These are phyloP conservation scores for Pseudotsuga menziesii DNA, from an alignment of 75 land plant genomes.

Conservation along the genomic window DNA sequence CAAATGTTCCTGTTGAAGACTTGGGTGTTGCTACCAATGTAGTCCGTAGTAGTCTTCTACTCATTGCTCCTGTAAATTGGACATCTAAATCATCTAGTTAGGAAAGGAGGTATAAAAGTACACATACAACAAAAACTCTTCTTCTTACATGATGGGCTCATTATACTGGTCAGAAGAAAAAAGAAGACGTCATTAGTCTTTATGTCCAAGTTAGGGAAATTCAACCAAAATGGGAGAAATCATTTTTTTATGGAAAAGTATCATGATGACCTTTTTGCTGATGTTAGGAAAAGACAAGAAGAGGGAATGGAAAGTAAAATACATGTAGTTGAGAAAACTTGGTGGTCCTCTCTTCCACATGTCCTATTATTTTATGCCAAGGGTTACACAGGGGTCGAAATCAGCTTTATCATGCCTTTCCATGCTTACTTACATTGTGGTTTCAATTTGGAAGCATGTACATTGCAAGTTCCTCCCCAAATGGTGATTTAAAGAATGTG, in stretches of 20 bases:
- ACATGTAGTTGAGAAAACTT: slow-evolving; percentile 58
- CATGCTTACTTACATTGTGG: slow-evolving; percentile 95
- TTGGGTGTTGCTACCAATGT: slow-evolving; percentile 63
- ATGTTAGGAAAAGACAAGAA: too few relatives aligned
- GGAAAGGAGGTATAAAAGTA: slow-evolving; percentile 42
- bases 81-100: slow-evolving; percentile 25
- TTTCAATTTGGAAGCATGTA: slow-evolving; percentile 91
- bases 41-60: slow-evolving; percentile 55
- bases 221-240: slow-evolving; percentile 94
- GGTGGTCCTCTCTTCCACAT: slow-evolving; percentile 94
- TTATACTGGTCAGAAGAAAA: slow-evolving; percentile 95
- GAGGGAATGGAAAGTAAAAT: slow-evolving; percentile 43
- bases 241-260: slow-evolving; percentile 89
- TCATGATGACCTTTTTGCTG: slow-evolving; percentile 85
- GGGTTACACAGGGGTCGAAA: slow-evolving; percentile 92
- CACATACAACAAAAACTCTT: slow-evolving; percentile 35
- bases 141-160: slow-evolving; percentile 88
- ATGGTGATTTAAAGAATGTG: slow-evolving; percentile 53
- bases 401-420: slow-evolving; percentile 88
- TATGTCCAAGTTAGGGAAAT: slow-evolving; percentile 83
- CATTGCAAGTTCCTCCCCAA: slow-evolving; percentile 53
- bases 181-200: slow-evolving; percentile 85
- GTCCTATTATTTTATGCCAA: slow-evolving; percentile 88
- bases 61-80: too few relatives aligned
- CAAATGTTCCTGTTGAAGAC: slow-evolving; percentile 65